Evolutionary conservation across 1,139 yeast species (phyloP).

Genomic region (Martiniozyma asiatica): DNA sequence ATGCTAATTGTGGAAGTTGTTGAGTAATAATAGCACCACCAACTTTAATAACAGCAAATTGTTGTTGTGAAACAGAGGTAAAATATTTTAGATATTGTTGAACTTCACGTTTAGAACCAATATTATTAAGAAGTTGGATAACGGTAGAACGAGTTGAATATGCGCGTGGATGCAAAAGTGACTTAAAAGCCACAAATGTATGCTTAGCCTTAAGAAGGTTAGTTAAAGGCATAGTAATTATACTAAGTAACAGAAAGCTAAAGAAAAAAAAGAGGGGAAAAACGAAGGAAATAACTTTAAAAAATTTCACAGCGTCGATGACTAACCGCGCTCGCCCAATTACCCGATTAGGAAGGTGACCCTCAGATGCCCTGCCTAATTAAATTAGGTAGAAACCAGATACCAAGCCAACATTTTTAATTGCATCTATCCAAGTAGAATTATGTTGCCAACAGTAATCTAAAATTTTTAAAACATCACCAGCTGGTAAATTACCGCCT

Average conservation of each 20-base stretch:
- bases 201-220: no score
- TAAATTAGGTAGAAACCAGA: conserved; percentile 8
- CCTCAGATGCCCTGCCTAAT: no score
- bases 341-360: no score
- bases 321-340: no score
- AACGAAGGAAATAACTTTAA: no score
- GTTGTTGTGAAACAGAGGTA: conserved; percentile 91
- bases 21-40: conserved; percentile 99
- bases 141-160: conserved; percentile 84
- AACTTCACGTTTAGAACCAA: conserved; percentile 94
- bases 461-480: conserved; percentile 9
- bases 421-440: conserved; percentile 8
- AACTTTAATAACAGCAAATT: conserved; percentile 95
- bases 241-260: no score
- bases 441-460: conserved; percentile 9
- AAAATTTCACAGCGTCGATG: no score
- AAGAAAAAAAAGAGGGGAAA: no score
- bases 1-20: conserved; percentile 83
- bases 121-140: conserved; percentile 84
- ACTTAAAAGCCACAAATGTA: no score
- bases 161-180: conserved; percentile 1
- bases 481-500: conserved; percentile 10
- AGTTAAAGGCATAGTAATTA: background rate
- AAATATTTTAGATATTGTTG: conserved; percentile 94
- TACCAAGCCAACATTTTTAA: conserved; percentile 5